A percentile compares a stretch with the other conserved stretches of the same genome.
Conservation (phyloP, 2,329 filamentous ascomycete species). For the Emmonsiellopsis sp. region DNA sequence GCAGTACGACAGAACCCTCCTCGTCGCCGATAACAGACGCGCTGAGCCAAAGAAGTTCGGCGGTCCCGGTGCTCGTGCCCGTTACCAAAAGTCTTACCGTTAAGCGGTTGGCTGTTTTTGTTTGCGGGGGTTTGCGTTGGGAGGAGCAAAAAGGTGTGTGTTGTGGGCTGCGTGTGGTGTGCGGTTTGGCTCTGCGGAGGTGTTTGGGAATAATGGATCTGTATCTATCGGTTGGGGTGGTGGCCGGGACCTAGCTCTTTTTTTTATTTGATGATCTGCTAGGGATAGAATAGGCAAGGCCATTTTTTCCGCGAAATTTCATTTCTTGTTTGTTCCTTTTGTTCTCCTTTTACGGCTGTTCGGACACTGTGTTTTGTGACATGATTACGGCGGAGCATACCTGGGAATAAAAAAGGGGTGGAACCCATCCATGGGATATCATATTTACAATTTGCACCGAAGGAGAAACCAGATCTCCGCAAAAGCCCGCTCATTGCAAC, state of each 20-base stretch:
- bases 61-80: slow-evolving; percentile 80
- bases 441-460: neutral
- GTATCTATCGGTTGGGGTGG: slow-evolving; percentile 1
- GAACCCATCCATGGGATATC: neutral
- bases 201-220: neutral
- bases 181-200: neutral
- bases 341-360: neutral
- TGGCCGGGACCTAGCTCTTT: neutral
- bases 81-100: slow-evolving; percentile 99
- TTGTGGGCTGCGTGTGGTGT: neutral
- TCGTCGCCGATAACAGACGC: slow-evolving; percentile 98
- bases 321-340: neutral
- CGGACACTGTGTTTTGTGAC: neutral
- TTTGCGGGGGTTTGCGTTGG: neutral
- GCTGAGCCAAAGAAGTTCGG: slow-evolving; percentile 96
- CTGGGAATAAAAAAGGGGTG: neutral
- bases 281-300: slow-evolving; percentile 3
- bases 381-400: neutral
- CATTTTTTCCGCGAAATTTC: neutral
- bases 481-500: no score
- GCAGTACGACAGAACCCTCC: slow-evolving; percentile 91
- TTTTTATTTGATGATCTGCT: neutral
- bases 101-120: slow-evolving; percentile 42
- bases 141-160: neutral
- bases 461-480: neutral